phyloP scores from a whole-genome alignment of 2,329 filamentous ascomycete species.

The Gnomoniopsis smithogilvyi region DNA sequence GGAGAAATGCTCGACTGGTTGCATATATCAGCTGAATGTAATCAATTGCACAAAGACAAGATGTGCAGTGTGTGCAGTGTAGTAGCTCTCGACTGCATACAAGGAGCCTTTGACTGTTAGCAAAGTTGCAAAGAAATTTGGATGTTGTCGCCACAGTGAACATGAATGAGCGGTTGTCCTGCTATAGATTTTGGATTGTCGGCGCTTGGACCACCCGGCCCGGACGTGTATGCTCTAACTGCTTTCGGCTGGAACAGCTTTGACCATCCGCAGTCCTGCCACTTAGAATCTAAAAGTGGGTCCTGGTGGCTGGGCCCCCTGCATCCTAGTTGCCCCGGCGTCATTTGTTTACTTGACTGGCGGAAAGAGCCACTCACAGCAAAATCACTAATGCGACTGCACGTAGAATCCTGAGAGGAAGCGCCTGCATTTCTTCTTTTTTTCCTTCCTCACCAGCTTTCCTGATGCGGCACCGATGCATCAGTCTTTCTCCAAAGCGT shows the following conservation, averaged over 20 bases:
- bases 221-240: neutral
- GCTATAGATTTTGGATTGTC: neutral
- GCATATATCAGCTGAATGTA: too few species aligned
- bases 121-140: constrained; percentile 7
- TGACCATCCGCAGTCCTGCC: constrained; percentile 1
- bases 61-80: too few species aligned
- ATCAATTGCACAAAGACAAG: too few species aligned
- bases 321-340: constrained; percentile 17
- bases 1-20: too few species aligned
- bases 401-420: constrained; percentile 14
- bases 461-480: neutral
- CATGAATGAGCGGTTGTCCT: neutral
- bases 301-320: constrained; percentile 13
- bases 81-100: too few species aligned
- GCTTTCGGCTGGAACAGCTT: neutral
- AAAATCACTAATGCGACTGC: constrained; percentile 9
- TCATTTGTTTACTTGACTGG: constrained; percentile 20
- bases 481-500: neutral
- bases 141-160: neutral
- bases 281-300: neutral
- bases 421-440: constrained; percentile 5
- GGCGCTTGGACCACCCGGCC: constrained; percentile 10
- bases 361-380: constrained; percentile 7
- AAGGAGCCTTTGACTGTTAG: neutral
- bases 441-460: neutral